These are phyloP conservation scores for Hericium coralloides DNA, from an alignment of 768 basidiomycete species.

Conservation along the genomic window DNA sequence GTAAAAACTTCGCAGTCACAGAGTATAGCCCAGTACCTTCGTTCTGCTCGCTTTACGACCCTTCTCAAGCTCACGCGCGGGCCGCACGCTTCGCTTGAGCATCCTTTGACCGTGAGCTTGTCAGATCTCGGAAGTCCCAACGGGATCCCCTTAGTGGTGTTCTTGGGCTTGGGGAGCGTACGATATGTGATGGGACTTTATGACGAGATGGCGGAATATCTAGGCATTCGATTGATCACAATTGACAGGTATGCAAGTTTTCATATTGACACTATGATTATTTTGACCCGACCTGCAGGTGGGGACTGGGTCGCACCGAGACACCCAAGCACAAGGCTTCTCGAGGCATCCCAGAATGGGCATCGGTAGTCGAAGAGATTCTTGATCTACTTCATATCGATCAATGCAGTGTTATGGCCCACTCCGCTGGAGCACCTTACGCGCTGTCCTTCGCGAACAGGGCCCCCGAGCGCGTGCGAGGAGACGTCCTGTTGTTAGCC, in stretches of 20 bases:
- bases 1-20: slow-evolving; percentile 48
- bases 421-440: slow-evolving; percentile 93
- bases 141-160: slow-evolving; percentile 87
- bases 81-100: slow-evolving; percentile 67
- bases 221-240: slow-evolving; percentile 84
- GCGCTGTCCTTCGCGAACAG: slow-evolving; percentile 82
- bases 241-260: slow-evolving; percentile 65
- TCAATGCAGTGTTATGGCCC: slow-evolving; percentile 85
- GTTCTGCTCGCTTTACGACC: slow-evolving; percentile 78
- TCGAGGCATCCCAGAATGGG: slow-evolving; percentile 86
- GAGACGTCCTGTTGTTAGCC: slow-evolving; percentile 81
- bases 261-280: not conserved
- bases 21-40: slow-evolving; percentile 78
- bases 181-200: slow-evolving; percentile 92
- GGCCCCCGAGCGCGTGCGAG: slow-evolving; percentile 64
- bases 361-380: slow-evolving; percentile 82
- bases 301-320: slow-evolving; percentile 89
- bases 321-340: slow-evolving; percentile 52
- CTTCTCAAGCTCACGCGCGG: slow-evolving; percentile 69
- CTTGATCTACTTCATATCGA: slow-evolving; percentile 71
- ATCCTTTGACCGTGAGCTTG: slow-evolving; percentile 79
- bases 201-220: slow-evolving; percentile 89
- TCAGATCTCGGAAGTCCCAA: slow-evolving; percentile 82
- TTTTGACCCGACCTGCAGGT: slow-evolving; percentile 32
- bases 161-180: slow-evolving; percentile 90